Percentiles rank a stretch among this genome's conserved stretches.
Conservation (phyloP, 2,329 filamentous ascomycete species). For the Pyrenophora teres region DNA sequence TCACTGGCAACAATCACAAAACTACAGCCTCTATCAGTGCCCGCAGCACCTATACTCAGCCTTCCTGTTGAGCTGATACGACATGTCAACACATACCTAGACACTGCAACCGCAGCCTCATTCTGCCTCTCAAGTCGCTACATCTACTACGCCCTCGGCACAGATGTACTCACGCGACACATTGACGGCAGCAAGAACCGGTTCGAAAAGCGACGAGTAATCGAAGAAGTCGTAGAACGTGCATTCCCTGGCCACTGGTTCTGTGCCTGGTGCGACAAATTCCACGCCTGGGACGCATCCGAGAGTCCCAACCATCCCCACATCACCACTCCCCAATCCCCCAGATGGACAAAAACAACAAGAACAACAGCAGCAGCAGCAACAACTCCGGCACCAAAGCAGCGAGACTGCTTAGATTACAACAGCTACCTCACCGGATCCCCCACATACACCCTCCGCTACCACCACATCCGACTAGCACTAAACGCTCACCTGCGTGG, state of each 20-base stretch:
- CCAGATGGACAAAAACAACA: no score
- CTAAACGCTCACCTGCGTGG: conserved; percentile 27
- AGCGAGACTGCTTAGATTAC: conserved; percentile 27
- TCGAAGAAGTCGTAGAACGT: conserved; percentile 37
- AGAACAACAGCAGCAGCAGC: no score
- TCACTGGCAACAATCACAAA: conserved; percentile 16
- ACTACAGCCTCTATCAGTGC: not conserved
- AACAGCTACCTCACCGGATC: conserved; percentile 33
- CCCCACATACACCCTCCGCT: conserved; percentile 27
- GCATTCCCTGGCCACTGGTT: conserved; percentile 42
- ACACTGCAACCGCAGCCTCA: conserved; percentile 26
- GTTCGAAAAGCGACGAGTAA: conserved; percentile 27
- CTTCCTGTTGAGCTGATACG: conserved; percentile 41
- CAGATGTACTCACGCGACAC: conserved; percentile 20
- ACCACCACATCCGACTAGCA: conserved; percentile 38
- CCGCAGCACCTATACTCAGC: conserved; percentile 22
- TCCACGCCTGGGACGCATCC: conserved; percentile 27
- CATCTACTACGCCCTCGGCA: conserved; percentile 38
- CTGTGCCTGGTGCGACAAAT: conserved; percentile 43
- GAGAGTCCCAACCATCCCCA: conserved; percentile 15
- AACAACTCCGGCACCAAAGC: not conserved
- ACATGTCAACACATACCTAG: conserved; percentile 34
- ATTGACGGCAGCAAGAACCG: conserved; percentile 20
- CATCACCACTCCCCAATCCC: no score
- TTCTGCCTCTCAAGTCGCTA: conserved; percentile 36